Conservation (phyloP, 2,329 filamentous ascomycete species). For the Beauveria scarabaeidicola region DNA sequence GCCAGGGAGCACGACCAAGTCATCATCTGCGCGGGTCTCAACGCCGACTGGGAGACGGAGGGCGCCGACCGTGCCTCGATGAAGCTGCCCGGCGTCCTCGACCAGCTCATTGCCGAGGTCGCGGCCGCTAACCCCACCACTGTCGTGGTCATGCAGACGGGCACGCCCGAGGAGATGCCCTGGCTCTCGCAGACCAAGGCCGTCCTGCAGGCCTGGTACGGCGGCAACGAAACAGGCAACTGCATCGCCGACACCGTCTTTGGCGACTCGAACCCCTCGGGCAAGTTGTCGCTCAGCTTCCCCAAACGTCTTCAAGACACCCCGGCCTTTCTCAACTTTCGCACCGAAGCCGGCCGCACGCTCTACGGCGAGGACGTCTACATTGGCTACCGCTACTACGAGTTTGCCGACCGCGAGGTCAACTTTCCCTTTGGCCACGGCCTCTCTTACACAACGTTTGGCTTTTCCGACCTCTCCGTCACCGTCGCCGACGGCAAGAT, state of each 20-base stretch:
- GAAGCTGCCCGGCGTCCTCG: constrained; percentile 64
- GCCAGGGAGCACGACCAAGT: constrained; percentile 68
- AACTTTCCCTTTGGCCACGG: constrained; percentile 76
- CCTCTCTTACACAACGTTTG: constrained; percentile 67
- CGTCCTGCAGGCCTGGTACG: constrained; percentile 73
- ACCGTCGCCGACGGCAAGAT: constrained; percentile 38
- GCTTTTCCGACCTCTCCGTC: constrained; percentile 41
- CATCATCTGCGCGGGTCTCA: constrained; percentile 68
- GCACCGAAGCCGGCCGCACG: constrained; percentile 59
- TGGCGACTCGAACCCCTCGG: constrained; percentile 64
- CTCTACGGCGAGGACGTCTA: constrained; percentile 76
- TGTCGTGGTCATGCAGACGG: constrained; percentile 67
- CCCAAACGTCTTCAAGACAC: constrained; percentile 60
- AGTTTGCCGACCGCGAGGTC: constrained; percentile 55
- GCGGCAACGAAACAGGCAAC: constrained; percentile 79
- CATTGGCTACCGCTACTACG: constrained; percentile 74
- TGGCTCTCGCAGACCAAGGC: constrained; percentile 51
- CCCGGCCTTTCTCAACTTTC: constrained; percentile 68
- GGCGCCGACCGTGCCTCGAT: constrained; percentile 71
- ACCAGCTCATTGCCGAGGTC: constrained; percentile 60
- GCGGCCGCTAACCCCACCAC: constrained; percentile 59
- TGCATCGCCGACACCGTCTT: constrained; percentile 71
- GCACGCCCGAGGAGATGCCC: constrained; percentile 65
- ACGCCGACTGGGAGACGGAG: constrained; percentile 75
- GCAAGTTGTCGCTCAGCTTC: constrained; percentile 67